Percentiles rank a stretch among this genome's conserved stretches.
phyloP scores from a whole-genome alignment of 2,329 filamentous ascomycete species.

The Fusarium multiceps region DNA sequence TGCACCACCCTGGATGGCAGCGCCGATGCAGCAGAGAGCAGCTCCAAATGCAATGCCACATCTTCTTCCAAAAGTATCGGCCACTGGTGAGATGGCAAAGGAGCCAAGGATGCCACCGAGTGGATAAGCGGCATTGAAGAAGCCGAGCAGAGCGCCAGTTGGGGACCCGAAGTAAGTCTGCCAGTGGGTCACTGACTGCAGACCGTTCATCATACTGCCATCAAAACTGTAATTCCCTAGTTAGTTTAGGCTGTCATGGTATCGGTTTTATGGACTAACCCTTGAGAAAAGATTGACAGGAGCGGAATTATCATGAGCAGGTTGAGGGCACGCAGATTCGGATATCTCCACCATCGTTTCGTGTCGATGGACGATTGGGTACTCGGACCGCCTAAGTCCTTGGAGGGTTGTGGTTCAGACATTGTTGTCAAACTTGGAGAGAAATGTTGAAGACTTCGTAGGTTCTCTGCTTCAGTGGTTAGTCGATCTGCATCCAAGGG shows the following conservation, averaged over 20 bases:
- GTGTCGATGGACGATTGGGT: not conserved
- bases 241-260: not conserved
- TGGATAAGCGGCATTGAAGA: conserved; percentile 3
- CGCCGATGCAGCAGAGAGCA: not conserved
- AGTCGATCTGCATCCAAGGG: no score
- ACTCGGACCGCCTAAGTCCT: not conserved
- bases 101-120: not conserved
- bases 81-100: not conserved
- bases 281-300: not conserved
- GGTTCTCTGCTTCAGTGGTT: not conserved
- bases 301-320: conserved; percentile 6
- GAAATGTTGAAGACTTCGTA: not conserved
- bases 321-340: not conserved
- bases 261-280: not conserved
- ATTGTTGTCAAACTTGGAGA: not conserved
- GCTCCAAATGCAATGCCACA: not conserved
- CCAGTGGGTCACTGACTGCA: not conserved
- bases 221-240: not conserved
- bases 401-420: not conserved
- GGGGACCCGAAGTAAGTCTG: conserved; percentile 1
- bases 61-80: not conserved
- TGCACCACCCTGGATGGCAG: not conserved
- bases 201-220: conserved; percentile 11
- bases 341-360: not conserved
- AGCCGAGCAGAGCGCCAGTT: not conserved